Conservation (phyloP, 176 grass and related monocot species). For the Luzula sylvatica region DNA sequence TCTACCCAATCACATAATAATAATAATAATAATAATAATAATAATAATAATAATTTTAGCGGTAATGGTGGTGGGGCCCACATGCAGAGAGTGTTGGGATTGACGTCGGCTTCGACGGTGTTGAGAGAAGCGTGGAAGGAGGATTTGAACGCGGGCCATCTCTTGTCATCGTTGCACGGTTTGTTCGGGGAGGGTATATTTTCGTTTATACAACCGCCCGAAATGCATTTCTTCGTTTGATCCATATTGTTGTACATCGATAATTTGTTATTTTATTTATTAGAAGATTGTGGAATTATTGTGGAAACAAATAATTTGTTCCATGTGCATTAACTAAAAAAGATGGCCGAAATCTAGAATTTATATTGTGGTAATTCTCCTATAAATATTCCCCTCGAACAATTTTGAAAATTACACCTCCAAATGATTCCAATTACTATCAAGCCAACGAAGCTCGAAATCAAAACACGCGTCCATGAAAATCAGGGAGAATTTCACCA, state of each 20-base stretch:
- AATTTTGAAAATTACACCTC: too few relatives aligned
- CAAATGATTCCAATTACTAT: too few relatives aligned
- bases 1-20: neutral
- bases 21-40: neutral
- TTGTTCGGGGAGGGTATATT: slow-evolving; percentile 83
- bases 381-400: too few relatives aligned
- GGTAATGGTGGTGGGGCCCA: slow-evolving; percentile 11
- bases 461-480: too few relatives aligned
- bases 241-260: neutral
- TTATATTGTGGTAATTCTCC: too few relatives aligned
- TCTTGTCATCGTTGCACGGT: slow-evolving; percentile 41
- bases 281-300: neutral
- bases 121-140: slow-evolving; percentile 89
- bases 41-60: slow-evolving; percentile 8
- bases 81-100: slow-evolving; percentile 29
- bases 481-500: too few relatives aligned
- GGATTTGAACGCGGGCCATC: slow-evolving; percentile 52
- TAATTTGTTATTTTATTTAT: neutral
- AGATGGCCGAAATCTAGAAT: too few relatives aligned
- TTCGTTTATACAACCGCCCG: slow-evolving; percentile 48
- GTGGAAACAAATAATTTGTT: too few relatives aligned
- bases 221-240: slow-evolving; percentile 55
- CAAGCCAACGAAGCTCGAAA: too few relatives aligned
- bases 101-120: slow-evolving; percentile 24
- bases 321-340: too few relatives aligned